phyloP scores from a whole-genome alignment of 1,139 yeast species.

The Geotrichum candidum region DNA sequence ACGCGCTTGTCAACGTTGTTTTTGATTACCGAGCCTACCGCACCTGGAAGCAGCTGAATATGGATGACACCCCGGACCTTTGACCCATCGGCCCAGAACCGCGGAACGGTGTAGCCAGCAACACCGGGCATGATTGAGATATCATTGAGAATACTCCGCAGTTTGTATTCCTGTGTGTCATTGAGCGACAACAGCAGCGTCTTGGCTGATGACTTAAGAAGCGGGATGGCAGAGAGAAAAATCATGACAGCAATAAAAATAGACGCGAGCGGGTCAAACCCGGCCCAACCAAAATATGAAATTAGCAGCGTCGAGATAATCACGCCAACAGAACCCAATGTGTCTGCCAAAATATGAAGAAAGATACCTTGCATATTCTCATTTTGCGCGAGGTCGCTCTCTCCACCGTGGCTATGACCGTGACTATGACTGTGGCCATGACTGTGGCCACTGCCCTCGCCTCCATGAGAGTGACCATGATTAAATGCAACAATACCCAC shows the following conservation, averaged over 20 bases:
- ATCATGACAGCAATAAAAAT: slow-evolving; percentile 78
- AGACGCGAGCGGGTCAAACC: slow-evolving; percentile 90
- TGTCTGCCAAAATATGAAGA: slow-evolving; percentile 88
- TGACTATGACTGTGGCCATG: slow-evolving; percentile 38
- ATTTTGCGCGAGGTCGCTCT: slow-evolving; percentile 39
- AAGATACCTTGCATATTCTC: slow-evolving; percentile 95
- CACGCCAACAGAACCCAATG: slow-evolving; percentile 94
- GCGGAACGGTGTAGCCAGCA: slow-evolving; percentile 75
- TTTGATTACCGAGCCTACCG: slow-evolving; percentile 56
- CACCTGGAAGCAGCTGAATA: slow-evolving; percentile 62
- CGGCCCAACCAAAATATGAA: slow-evolving; percentile 44
- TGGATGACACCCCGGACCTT: slow-evolving; percentile 47
- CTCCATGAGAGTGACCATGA: slow-evolving; percentile 59
- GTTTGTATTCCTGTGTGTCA: slow-evolving; percentile 50
- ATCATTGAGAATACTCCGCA: slow-evolving; percentile 62
- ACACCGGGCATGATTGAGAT: slow-evolving; percentile 71
- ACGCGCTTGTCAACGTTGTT: slow-evolving; percentile 50
- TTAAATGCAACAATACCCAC: slow-evolving; percentile 93
- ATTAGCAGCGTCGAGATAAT: slow-evolving; percentile 69
- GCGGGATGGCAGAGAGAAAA: slow-evolving; percentile 74
- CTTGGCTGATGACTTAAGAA: slow-evolving; percentile 73
- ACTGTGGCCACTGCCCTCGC: slow-evolving; percentile 39
- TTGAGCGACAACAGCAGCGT: slow-evolving; percentile 61
- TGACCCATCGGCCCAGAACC: slow-evolving; percentile 76
- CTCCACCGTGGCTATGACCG: slow-evolving; percentile 22